Base-by-base conservation (phyloP, 306 rosid genomes). In the Vigna mungo region DNA sequence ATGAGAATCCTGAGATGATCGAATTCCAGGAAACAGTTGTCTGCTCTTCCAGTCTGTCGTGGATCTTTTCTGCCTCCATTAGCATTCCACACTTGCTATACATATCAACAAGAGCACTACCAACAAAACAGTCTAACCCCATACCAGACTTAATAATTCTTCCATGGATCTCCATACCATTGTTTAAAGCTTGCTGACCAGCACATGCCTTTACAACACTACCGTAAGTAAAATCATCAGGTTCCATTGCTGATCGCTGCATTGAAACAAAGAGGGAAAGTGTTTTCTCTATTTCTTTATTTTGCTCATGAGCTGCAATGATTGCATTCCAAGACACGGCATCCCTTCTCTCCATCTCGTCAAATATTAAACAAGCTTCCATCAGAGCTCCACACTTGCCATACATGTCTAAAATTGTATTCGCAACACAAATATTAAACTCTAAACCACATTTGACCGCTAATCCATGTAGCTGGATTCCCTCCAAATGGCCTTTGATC, bases 321-420 rank as follows among this genome's bases (percentile, higher is more conserved):
- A 93, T 85, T 43, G 98, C 92, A 85, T 93, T 93, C 98, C 98
- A 93, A 74, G 97, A 88, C 69, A 93, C 96, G 7, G 90, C 90
- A 83, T 93, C 98, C 80, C 90, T 90, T 68, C 61, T 75, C 59
- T 61, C 84, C 94, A 93, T 89, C 81, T 89, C 91, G 80, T 86
- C 89, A 81, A 90, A 93, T 73, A 89, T 67, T 23, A 48, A n/a
- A 77, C 83, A 84, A 71, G 96, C 98, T 72, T 86, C 89, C 79
- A 54, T 47, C 49, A 89, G 75, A 77, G 81, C 77, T 76, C 92
- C 86, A 44, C 92, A 93, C 84, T 93, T 93, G 6, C 93, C 97
- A 85, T 91, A 89, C 97, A 93, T 91, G 84, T 91, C 97, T 77
- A 91, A 78, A 75, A 88, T 78, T 46, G 97, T 86, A 87, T 93